A percentile compares a stretch with the other conserved stretches of the same genome.
Evolutionary conservation across 23 red algal genomes (phyloP).

Genomic region (Chondrus crispus): DNA sequence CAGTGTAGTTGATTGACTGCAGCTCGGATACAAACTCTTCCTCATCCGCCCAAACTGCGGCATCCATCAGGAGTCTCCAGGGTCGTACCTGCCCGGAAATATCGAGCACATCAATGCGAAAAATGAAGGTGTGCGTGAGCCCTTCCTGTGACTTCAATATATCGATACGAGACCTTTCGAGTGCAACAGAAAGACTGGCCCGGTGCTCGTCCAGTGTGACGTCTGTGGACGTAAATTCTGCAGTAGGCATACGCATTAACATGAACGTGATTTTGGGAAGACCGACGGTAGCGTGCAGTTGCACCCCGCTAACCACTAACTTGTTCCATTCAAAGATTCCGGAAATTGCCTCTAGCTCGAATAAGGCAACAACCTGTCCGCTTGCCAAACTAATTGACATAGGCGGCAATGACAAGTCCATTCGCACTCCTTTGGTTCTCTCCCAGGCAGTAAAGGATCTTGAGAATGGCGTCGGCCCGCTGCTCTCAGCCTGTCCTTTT

Average conservation of each 20-base stretch:
- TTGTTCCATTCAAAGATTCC: slow-evolving; percentile 67
- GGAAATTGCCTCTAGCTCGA: slow-evolving; percentile 39
- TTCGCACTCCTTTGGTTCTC: slow-evolving; percentile 59
- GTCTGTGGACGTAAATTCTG: slow-evolving; percentile 33
- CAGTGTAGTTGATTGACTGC: slow-evolving; percentile 39
- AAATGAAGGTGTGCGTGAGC: slow-evolving; percentile 47
- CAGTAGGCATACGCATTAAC: slow-evolving; percentile 56
- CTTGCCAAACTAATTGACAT: slow-evolving; percentile 53
- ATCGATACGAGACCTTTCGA: slow-evolving; percentile 55
- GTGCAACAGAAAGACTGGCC: slow-evolving; percentile 42
- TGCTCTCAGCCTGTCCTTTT: background rate
- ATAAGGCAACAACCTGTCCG: slow-evolving; percentile 50
- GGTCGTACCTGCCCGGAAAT: slow-evolving; percentile 49
- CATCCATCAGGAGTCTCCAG: slow-evolving; percentile 38
- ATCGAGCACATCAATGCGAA: slow-evolving; percentile 29
- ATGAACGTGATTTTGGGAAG: slow-evolving; percentile 42
- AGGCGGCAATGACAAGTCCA: slow-evolving; percentile 53
- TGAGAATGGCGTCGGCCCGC: slow-evolving; percentile 24
- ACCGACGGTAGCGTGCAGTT: slow-evolving; percentile 36
- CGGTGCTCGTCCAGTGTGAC: slow-evolving; percentile 31
- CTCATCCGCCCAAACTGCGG: slow-evolving; percentile 57
- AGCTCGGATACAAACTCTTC: slow-evolving; percentile 57
- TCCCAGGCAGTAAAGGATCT: slow-evolving; percentile 61
- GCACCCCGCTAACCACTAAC: slow-evolving; percentile 36
- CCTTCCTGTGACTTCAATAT: slow-evolving; percentile 52